These are phyloP conservation scores for Boletus sensibilis DNA, from an alignment of 768 basidiomycete genomes.

Conservation along the genomic window DNA sequence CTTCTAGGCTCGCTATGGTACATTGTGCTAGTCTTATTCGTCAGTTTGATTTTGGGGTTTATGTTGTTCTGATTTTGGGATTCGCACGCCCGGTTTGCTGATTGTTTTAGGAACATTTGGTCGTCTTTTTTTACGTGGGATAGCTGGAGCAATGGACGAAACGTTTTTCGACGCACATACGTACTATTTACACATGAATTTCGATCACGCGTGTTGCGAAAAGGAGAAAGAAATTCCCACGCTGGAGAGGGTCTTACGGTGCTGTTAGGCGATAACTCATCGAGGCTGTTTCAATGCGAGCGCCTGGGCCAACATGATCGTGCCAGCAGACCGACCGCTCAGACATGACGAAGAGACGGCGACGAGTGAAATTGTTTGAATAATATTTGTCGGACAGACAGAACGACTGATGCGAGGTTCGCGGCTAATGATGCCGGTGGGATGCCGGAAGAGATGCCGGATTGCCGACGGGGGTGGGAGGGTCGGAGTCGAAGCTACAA, in stretches of 20 bases:
- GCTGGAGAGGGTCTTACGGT: background rate
- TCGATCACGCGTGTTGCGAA: background rate
- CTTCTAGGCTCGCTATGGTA: conserved; percentile 30
- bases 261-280: background rate
- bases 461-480: conserved; percentile 14
- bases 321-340: background rate
- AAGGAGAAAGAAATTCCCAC: background rate
- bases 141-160: conserved; percentile 12
- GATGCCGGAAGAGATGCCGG: conserved; percentile 25
- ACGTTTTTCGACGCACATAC: conserved; percentile 7
- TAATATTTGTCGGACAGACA: background rate
- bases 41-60: conserved; percentile 25
- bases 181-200: conserved; percentile 16
- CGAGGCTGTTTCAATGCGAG: background rate
- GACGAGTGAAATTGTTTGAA: background rate
- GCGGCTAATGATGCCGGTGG: conserved; percentile 26
- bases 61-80: conserved; percentile 21
- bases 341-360: no score
- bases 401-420: conserved; percentile 23
- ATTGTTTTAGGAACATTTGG: background rate
- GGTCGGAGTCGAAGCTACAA: conserved; percentile 29
- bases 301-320: background rate
- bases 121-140: conserved; percentile 18
- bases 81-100: conserved; percentile 5
- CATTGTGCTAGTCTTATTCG: conserved; percentile 26